phyloP scores from a whole-genome alignment of 371 early-diverging fungal genomes.

The Synchytrium microbalum region DNA sequence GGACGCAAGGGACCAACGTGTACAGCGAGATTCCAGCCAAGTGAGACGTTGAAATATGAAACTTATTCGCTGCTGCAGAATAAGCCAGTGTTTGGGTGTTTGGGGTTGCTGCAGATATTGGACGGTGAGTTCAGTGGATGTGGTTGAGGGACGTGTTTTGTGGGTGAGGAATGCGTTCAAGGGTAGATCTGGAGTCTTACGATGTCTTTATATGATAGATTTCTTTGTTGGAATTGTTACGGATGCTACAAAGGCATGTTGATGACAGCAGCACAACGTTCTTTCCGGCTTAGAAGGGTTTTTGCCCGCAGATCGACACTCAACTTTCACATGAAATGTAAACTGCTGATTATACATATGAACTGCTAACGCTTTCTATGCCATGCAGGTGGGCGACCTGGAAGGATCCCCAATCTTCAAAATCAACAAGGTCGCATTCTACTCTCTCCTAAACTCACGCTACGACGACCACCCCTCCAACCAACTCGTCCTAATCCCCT shows the following conservation, averaged over 20 bases:
- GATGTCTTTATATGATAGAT: conserved; percentile 32
- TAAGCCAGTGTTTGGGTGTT: conserved; percentile 61
- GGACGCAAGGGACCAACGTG: neutral
- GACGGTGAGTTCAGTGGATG: conserved; percentile 38
- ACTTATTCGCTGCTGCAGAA: conserved; percentile 13
- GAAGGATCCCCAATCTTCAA: conserved; percentile 27
- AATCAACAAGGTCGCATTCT: conserved; percentile 24
- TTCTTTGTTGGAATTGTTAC: conserved; percentile 66
- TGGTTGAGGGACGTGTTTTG: neutral
- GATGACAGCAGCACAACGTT: no score
- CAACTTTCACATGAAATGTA: conserved; percentile 6
- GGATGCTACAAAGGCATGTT: conserved; percentile 28
- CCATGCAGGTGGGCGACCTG: conserved; percentile 18
- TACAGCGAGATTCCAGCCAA: conserved; percentile 20
- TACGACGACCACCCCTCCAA: conserved; percentile 18
- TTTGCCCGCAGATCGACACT: neutral
- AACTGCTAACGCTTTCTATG: conserved; percentile 4
- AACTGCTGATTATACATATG: conserved; percentile 10
- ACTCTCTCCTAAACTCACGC: conserved; percentile 22
- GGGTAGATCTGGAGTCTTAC: conserved; percentile 3
- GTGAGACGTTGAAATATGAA: conserved; percentile 14
- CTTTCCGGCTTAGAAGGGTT: neutral
- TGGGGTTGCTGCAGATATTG: conserved; percentile 56
- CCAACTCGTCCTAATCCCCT: neutral
- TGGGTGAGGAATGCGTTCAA: conserved; percentile 8